phyloP scores from a whole-genome alignment of 257 asterid species.

The Schizonepeta tenuifolia region DNA sequence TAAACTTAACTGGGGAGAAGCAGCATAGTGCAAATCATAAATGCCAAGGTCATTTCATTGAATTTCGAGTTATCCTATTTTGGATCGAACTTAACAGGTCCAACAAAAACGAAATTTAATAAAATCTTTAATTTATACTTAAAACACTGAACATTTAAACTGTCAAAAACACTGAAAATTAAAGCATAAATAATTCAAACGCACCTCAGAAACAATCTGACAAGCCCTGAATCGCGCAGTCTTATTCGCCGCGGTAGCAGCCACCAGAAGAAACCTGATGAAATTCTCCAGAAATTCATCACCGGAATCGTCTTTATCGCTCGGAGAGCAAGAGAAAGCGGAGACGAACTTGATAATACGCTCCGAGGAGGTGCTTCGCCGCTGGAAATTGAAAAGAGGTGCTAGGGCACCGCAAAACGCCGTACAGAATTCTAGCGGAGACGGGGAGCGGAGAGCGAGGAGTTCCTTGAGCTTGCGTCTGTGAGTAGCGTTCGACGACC shows the following conservation, averaged over 20 bases:
- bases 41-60: slow-evolving; percentile 1
- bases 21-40: neutral
- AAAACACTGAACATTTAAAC: neutral
- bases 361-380: slow-evolving; percentile 65
- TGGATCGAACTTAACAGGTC: neutral
- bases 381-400: slow-evolving; percentile 72
- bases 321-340: slow-evolving; percentile 51
- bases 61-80: slow-evolving; percentile 5
- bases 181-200: slow-evolving; percentile 3
- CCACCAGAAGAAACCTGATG: slow-evolving; percentile 64
- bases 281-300: slow-evolving; percentile 69
- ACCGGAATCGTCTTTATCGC: slow-evolving; percentile 34
- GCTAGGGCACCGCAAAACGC: slow-evolving; percentile 60
- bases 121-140: neutral
- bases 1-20: slow-evolving; percentile 2
- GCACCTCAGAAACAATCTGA: slow-evolving; percentile 91
- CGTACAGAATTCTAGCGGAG: slow-evolving; percentile 48
- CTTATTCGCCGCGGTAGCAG: slow-evolving; percentile 66
- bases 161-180: neutral
- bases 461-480: slow-evolving; percentile 81
- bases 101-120: neutral
- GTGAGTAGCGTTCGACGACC: slow-evolving; percentile 69
- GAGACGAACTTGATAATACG: slow-evolving; percentile 69
- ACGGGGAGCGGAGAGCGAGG: slow-evolving; percentile 49
- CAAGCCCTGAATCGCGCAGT: slow-evolving; percentile 86